These are phyloP conservation scores for Xylaria sp. DNA, from an alignment of 2,329 filamentous ascomycete genomes.

Conservation along the genomic window DNA sequence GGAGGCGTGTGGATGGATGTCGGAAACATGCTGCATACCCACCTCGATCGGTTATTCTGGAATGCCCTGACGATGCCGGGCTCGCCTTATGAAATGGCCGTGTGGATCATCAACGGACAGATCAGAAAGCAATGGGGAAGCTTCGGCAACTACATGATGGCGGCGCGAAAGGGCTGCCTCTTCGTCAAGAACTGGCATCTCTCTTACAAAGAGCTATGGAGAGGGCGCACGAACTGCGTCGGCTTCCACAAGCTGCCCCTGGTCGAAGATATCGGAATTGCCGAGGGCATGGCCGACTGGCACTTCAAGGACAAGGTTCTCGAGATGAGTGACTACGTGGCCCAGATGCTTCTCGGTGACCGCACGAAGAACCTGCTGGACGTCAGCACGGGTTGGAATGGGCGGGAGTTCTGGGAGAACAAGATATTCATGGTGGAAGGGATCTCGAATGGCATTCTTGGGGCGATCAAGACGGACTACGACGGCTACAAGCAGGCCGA, in stretches of 20 bases:
- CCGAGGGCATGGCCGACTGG: conserved; percentile 38
- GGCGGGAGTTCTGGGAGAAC: conserved; percentile 41
- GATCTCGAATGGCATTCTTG: conserved; percentile 31
- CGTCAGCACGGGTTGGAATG: conserved; percentile 40
- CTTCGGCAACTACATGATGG: conserved; percentile 51
- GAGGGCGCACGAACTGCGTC: conserved; percentile 39
- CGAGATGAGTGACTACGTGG: conserved; percentile 45
- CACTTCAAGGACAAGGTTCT: conserved; percentile 31
- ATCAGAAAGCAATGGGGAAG: conserved; percentile 43
- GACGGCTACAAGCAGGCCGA: conserved; percentile 41
- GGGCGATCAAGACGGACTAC: conserved; percentile 39
- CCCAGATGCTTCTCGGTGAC: conserved; percentile 46
- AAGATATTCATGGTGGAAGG: conserved; percentile 43
- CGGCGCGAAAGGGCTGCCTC: conserved; percentile 46
- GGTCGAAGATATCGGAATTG: conserved; percentile 41
- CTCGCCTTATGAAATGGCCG: conserved; percentile 41
- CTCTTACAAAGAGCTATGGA: conserved; percentile 46
- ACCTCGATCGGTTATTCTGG: conserved; percentile 45
- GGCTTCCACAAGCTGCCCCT: conserved; percentile 42
- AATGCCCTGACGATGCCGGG: conserved; percentile 35
- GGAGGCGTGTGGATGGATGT: conserved; percentile 49
- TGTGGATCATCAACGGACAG: conserved; percentile 44
- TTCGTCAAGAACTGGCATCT: conserved; percentile 53
- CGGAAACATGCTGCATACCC: conserved; percentile 43
- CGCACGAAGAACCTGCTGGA: conserved; percentile 44